Evolutionary conservation across 768 basidiomycete genomes (phyloP).

Genomic region (Boletus tylopilopsis): DNA sequence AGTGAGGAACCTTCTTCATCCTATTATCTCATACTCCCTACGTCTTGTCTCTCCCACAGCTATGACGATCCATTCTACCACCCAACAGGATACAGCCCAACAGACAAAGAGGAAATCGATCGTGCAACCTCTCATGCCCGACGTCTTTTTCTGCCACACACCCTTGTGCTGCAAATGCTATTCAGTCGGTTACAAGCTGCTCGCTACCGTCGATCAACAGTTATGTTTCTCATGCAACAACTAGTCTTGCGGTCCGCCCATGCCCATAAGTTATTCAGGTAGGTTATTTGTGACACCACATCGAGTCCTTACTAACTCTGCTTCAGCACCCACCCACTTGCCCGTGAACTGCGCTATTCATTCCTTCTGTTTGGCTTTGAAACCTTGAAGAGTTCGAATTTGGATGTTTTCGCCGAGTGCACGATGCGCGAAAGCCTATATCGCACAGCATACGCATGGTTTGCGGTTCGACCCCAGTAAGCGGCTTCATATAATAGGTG

Average conservation of each 20-base stretch:
- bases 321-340: constrained; percentile 82
- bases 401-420: constrained; percentile 82
- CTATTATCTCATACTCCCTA: background rate
- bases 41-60: constrained; percentile 40
- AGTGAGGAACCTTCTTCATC: constrained; percentile 50
- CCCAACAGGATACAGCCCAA: constrained; percentile 85
- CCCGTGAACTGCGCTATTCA: constrained; percentile 86
- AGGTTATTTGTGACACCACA: constrained; percentile 4
- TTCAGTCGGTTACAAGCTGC: constrained; percentile 93
- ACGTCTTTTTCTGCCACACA: constrained; percentile 78
- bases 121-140: constrained; percentile 65
- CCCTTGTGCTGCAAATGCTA: constrained; percentile 79
- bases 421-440: constrained; percentile 74
- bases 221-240: constrained; percentile 83
- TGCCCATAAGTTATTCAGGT: constrained; percentile 76
- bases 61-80: constrained; percentile 85
- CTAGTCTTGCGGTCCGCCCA: constrained; percentile 78
- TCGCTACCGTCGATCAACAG: constrained; percentile 76
- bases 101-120: constrained; percentile 80
- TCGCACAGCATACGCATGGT: constrained; percentile 84
- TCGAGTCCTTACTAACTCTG: background rate
- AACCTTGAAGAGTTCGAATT: constrained; percentile 78
- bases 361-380: constrained; percentile 93
- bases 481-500: constrained; percentile 24
- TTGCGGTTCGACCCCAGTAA: constrained; percentile 88